Evolutionary conservation across 2,329 filamentous ascomycete genomes (phyloP), one percentile per base, ranked within the genome.

Genomic region (Fusarium duplospermum): DNA sequence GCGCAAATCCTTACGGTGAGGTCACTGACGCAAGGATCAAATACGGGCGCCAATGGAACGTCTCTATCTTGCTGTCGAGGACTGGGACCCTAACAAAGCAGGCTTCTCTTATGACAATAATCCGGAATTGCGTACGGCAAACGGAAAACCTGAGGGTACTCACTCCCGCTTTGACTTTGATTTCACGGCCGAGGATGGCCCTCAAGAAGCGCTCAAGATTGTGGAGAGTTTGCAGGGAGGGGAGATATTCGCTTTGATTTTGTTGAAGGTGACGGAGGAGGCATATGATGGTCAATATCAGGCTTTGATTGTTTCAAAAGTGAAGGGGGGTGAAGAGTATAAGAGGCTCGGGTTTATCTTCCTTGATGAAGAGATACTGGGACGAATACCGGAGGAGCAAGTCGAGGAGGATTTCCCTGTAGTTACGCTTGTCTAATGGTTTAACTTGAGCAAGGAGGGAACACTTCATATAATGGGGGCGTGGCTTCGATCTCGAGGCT

Each of bases 391-490:
- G 2, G 24, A 69, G 6, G 33, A 35, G 7, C 18, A 65, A 4
- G 1, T 3, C 0, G 16, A 18, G 10, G 42, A 40, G 0, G 36
- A 60, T 4, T 2, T 38, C 20, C 67, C 67, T 0, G 2, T 60
- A 8, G 27, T 70, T 0, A 69, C 60, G 2, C 60, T 70, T 14
- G 29, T 70, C 4, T 69, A 6, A 35, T 10, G 11, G 20, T 18
- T 47, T 7, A 22, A 47, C 20, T 31, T n/a, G 16, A 9, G 10
- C 10, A 31, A 54, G 9, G 7, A 54, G 47, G 27, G 24, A 45
- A 22, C 40, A 36, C 18, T 45, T 45, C 13, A 45, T 45, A 18
- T 45, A 10, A 14, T 45, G 13, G 16, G 18, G 40, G 40, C 40
- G 40, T 3, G 18, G n/a, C 16, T 45, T 20, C 20, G 6, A 45